Evolutionary conservation across 2,329 filamentous ascomycete species (phyloP), one percentile per base, ranked within the genome.

Genomic region (Fusarium euwallaceae): DNA sequence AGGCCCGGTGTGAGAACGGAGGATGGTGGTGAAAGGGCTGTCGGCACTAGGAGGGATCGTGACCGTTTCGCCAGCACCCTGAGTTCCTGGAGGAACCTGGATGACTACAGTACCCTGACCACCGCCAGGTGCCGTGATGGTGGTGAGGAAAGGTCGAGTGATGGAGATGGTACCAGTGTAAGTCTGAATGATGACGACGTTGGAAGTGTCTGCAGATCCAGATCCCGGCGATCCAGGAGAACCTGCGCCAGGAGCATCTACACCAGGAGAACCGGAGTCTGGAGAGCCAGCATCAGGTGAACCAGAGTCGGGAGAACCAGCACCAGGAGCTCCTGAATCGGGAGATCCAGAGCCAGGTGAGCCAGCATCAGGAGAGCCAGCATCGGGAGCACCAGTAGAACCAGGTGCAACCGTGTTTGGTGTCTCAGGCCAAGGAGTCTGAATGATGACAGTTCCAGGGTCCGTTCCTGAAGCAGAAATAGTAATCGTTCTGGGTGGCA

Each of bases 401-500:
- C 27, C 67, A 39, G 12, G 51, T 43, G 32, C 67, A 24, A 27
- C 45, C 22, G 64, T 55, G 45, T 39, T 62, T n/a, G 72, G 69
- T 22, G 74, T 61, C 6, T 75, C 72, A 9, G 62, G 69, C 72
- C 72, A 75, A 20, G 69, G 69, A 11, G 72, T 74, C n/a, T 74
- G 72, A 6, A 74, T 74, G 4, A 74, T 64, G n/a, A 75, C 62
- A 27, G 72, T 74, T 16, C 72, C 72, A 10, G 72, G 73, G 32
- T 60, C 55, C 11, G 71, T 69, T 60, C 69, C 72, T 7, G 41
- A 32, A 6, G 72, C 72, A 16, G 65, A 66, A 55, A 74, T 74
- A 4, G 72, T 74, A 22, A 67, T 66, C 27, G 72, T 75, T 59
- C 43, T 61, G 39, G 10, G 69, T 66, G 56, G 56, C 55, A 5